Evolutionary conservation across 345 rosid genomes (phyloP), one percentile per base, ranked within the genome.

Genomic region (Lumnitzera racemosa): DNA sequence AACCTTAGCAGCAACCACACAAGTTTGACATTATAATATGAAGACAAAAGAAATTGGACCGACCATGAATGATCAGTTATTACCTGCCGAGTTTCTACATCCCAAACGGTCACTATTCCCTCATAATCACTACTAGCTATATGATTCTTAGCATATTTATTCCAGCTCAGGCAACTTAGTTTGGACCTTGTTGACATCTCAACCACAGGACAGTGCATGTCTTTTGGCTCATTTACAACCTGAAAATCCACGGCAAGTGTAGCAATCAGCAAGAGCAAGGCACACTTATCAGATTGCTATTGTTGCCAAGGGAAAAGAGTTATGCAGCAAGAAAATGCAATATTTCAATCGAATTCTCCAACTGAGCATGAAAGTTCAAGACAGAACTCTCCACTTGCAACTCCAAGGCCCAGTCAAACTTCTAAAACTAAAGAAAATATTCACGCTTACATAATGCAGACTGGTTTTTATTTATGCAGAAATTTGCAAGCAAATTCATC

Each of bases 51-150:
- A 63, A 25, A 43, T 55, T 15, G 46, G 12, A 57, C 31, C 11
- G 27, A n/a, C 24, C 15, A 9, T 23, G 29, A 20, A 12, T 14
- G 23, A 17, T 23, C 67, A 54, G 53, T 25, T 55, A 25, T 67
- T 72, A 80, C 99, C 95, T 94, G 97, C 74, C 91, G 84, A 59
- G 95, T 94, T 59, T 84, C 83, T 65, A 90, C 90, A 76, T 94
- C 99, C 99, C 97, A 94, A 65, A 94, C 96, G n/a, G 95, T 86
- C 60, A 88, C 97, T 69, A 86, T 88, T 61, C 99, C 99, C 74
- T 94, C 99, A 29, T 94, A 94, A 75, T 94, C 99, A 71, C 99
- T 94, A 73, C 99, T 94, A 48, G 97, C 97, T 74, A 94, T 88
- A 67, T 82, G 96, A 69, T 90, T 90, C 78, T 94, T 94, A 29